Base-by-base conservation (phyloP, 305 asterid species). In the Solanum chacoense region DNA sequence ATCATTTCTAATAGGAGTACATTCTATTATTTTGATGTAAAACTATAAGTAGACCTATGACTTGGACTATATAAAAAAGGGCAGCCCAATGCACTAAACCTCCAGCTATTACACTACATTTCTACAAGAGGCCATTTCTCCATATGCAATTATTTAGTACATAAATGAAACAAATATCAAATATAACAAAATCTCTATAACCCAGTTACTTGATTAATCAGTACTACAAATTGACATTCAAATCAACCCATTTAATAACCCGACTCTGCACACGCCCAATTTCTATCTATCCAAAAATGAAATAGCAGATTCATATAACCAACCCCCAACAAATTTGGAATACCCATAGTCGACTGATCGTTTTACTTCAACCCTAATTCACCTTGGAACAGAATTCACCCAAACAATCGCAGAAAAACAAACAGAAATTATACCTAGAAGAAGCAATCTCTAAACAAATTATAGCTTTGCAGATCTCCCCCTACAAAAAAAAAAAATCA, bases 381-480 rank as follows among this genome's bases (percentile, higher is more conserved):
- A 76, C 10, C 18, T 20, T 34, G 81, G 1, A 74, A 32, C 26
- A 32, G 20, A 34, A 34, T 22, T 22, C 50, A 76, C 22, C 13
- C 12, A 36, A 77, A n/a, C 34, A 37, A 4, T 77, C 9, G 12
- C 0, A 77, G 59, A 50, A 37, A 2, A 11, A 36, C 5, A 38
- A 9, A 26, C 55, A 22, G 29, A 72, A 87, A 26, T 87, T 34
- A 0, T 93, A 97, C 99, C 98, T 90, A n/a, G 94, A 88, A 77
- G 99, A 95, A 29, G 99, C 96, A 86, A 97, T 95, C 91, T 97
- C 99, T 22, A 97, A 88, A 88, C 99, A 97, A 84, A 96, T 95
- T 22, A 97, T 92, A 18, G 99, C 99, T 90, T 97, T 97, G 89
- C 99, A 97, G 26, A 94, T 93, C 95, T 97, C 99, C 2, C 99